Evolutionary conservation across 495 filamentous ascomycete genomes (phyloP), one percentile per base, ranked within the genome.

Genomic region (Xylaria longipes): DNA sequence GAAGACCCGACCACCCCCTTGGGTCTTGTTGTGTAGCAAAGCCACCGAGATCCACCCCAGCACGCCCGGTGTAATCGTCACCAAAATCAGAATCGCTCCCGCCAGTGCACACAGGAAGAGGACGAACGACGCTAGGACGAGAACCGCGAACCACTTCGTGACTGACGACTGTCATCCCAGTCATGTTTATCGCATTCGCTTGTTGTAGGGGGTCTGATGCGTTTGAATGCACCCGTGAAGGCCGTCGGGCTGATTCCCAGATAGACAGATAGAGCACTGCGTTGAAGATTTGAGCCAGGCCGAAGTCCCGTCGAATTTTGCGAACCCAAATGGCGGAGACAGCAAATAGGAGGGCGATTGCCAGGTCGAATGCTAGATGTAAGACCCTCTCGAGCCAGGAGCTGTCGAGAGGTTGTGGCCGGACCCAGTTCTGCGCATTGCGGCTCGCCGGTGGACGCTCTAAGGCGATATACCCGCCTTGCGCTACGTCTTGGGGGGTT

Each of bases 191-290:
- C 54, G 29, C 22, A 6, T 31, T 17, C n/a, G 17, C 31, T 14
- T 64, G 20, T 43, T 39, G 37, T 58, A 5, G 12, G 12, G 29
- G 25, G 15, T 58, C 54, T 5, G 29, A 58, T 33, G 54, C 25
- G 31, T 58, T 58, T 58, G 29, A 58, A 58, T 31, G 54, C 54
- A 15, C 54, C 54, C 12, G 54, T 33, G 29, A 58, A 58, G 27
- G 27, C 54, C 17, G 29, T 29, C 5, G 54, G 27, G 54, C n/a
- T 58, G 8, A 58, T 58, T 35, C 54, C 54, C 9, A 58, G 54
- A 22, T 58, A 58, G 12, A 35, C 9, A 58, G 54, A 22, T 58
- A 58, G 12, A 35, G 54, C 20, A 58, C 54, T 33, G 54, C 8
- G 14, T 58, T 58, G 25, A 58, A 58, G 15, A 58, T 58, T 5